Evolutionary conservation across 768 basidiomycete species (phyloP).

Genomic region (Boletus rubescentipes): DNA sequence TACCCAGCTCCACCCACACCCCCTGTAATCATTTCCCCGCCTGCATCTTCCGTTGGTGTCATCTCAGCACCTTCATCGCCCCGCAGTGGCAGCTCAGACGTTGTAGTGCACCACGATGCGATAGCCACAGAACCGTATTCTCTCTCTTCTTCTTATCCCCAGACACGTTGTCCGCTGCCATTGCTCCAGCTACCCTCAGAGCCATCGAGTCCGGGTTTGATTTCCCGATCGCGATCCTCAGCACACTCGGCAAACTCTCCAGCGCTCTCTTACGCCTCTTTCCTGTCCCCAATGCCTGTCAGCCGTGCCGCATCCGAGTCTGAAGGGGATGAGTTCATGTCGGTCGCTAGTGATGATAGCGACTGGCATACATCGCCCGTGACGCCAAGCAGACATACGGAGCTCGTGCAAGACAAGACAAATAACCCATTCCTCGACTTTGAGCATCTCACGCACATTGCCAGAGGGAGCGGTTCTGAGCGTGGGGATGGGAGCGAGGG

Average conservation of each 20-base stretch:
- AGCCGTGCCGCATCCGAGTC: slow-evolving; percentile 21
- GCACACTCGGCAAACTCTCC: slow-evolving; percentile 12
- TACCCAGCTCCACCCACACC: slow-evolving; percentile 31
- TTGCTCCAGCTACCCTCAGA: slow-evolving; percentile 15
- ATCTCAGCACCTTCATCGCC: slow-evolving; percentile 25
- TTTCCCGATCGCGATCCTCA: slow-evolving; percentile 7
- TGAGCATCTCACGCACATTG: slow-evolving; percentile 10
- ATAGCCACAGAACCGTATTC: not conserved
- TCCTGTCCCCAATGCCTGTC: slow-evolving; percentile 24
- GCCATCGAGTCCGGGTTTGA: not conserved
- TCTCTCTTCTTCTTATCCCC: not conserved
- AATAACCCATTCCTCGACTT: slow-evolving; percentile 27
- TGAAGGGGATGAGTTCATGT: slow-evolving; percentile 26
- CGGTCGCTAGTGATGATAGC: slow-evolving; percentile 20
- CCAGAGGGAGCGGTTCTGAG: not conserved
- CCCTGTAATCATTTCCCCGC: slow-evolving; percentile 28
- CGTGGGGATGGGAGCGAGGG: slow-evolving; percentile 15
- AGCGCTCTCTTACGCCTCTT: slow-evolving; percentile 22
- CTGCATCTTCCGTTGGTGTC: slow-evolving; percentile 24
- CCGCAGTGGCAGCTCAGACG: slow-evolving; percentile 16
- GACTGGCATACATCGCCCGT: slow-evolving; percentile 11
- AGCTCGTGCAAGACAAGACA: slow-evolving; percentile 2
- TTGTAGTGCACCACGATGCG: slow-evolving; percentile 3
- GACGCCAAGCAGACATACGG: not conserved
- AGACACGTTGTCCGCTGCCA: not conserved